phyloP scores from a whole-genome alignment of 2,329 filamentous ascomycete genomes.

The Diaporthe longicolla region DNA sequence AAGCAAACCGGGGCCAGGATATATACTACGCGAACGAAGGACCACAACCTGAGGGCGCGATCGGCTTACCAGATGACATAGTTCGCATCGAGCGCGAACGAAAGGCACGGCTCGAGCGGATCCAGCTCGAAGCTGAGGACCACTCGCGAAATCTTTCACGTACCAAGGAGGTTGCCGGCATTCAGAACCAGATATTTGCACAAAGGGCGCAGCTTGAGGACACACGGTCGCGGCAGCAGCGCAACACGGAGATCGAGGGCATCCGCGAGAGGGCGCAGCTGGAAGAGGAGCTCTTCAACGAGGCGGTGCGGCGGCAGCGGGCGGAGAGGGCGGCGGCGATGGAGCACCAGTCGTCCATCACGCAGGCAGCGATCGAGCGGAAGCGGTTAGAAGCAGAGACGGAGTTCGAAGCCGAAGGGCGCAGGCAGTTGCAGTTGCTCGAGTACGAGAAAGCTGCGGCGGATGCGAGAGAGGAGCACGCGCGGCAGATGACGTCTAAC shows the following conservation, averaged over 20 bases:
- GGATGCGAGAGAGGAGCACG: constrained; percentile 62
- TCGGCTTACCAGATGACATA: constrained; percentile 66
- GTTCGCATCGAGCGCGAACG: constrained; percentile 65
- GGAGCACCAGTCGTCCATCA: constrained; percentile 62
- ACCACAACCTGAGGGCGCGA: constrained; percentile 66
- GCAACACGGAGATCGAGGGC: constrained; percentile 60
- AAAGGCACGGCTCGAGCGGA: constrained; percentile 60
- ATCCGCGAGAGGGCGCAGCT: constrained; percentile 61
- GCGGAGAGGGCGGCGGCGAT: constrained; percentile 55
- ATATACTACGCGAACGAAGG: constrained; percentile 68
- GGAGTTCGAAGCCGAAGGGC: constrained; percentile 62
- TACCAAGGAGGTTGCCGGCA: constrained; percentile 64
- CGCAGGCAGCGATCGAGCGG: constrained; percentile 61
- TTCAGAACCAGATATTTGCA: constrained; percentile 65
- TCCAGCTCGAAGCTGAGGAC: constrained; percentile 63
- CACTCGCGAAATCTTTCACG: constrained; percentile 63
- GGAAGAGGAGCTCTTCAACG: constrained; percentile 61
- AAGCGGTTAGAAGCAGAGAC: constrained; percentile 61
- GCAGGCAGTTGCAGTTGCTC: constrained; percentile 59
- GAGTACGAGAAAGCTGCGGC: constrained; percentile 65
- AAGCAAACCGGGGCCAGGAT: constrained; percentile 66
- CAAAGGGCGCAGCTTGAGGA: constrained; percentile 67
- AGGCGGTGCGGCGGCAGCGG: constrained; percentile 54
- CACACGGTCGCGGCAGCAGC: constrained; percentile 61
- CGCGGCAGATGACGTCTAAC: constrained; percentile 64